Percentiles rank a stretch among this genome's conserved stretches.
Conservation (phyloP, 2,329 filamentous ascomycete species). For the Exophiala bonariae region DNA sequence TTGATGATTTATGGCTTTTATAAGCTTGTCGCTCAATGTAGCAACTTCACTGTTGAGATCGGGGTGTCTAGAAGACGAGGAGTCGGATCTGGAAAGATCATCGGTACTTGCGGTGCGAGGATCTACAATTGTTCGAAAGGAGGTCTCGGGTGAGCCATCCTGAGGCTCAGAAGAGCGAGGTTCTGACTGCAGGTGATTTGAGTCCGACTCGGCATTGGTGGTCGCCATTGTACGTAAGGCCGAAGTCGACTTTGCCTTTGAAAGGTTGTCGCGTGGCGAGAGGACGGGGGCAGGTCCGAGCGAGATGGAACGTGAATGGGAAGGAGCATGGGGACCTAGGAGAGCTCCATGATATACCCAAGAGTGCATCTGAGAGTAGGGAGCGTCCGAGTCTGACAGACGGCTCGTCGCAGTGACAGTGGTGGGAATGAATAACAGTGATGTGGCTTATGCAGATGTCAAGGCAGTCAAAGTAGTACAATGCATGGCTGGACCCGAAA, state of each 20-base stretch:
- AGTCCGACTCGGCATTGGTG: slow-evolving; percentile 27
- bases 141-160: slow-evolving; percentile 33
- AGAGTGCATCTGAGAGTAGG: slow-evolving; percentile 14
- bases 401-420: no score
- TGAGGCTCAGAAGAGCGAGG: slow-evolving; percentile 30
- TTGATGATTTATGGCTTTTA: slow-evolving; percentile 96
- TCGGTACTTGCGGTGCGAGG: slow-evolving; percentile 38
- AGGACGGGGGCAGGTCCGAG: slow-evolving; percentile 17
- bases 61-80: slow-evolving; percentile 48
- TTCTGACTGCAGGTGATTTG: slow-evolving; percentile 28
- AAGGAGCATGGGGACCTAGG: slow-evolving; percentile 18
- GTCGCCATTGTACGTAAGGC: slow-evolving; percentile 39
- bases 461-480: neutral
- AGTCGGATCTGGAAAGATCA: slow-evolving; percentile 38
- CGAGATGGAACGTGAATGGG: slow-evolving; percentile 23
- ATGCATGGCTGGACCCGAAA: slow-evolving; percentile 15
- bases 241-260: slow-evolving; percentile 46
- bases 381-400: no score
- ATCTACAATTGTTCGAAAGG: slow-evolving; percentile 49
- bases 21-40: slow-evolving; percentile 88
- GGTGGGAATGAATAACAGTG: neutral
- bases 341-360: slow-evolving; percentile 23
- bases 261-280: slow-evolving; percentile 30
- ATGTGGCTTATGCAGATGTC: slow-evolving; percentile 18
- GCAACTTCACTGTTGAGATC: slow-evolving; percentile 77